Evolutionary conservation across 441 rosid species (phyloP), one percentile per base, ranked within the genome.

Genomic region (Bocquillonia castaneifolia): DNA sequence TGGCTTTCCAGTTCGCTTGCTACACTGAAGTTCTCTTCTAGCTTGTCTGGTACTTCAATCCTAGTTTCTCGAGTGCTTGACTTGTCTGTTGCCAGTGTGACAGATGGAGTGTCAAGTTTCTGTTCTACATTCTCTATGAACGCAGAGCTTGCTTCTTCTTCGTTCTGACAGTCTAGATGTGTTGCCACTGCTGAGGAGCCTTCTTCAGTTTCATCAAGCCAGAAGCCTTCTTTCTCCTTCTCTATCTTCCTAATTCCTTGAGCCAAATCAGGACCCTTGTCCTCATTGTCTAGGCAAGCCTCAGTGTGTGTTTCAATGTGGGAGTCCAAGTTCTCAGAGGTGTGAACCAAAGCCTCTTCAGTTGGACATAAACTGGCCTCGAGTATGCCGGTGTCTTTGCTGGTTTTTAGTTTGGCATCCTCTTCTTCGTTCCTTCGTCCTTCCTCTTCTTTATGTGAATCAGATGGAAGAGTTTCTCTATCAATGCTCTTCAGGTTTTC

Each of bases 311-410:
- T 66, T 57, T 77, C 81, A 61, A 50, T 69, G 55, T 40, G 60
- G 56, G 72, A 59, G 2, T 76, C 76, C 59, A 59, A 55, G 54
- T 45, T 64, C 50, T 73, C 77, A 22, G 69, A 47, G 50, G 50
- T 71, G 70, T 68, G 59, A 67, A 42, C 48, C 15, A n/a, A 44
- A 64, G 74, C 53, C 63, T 71, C 80, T 77, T 75, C 73, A 48
- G 59, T 59, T 52, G 51, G 76, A 69, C 51, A 78, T 39, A 36
- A 54, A 55, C 72, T 55, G 42, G 70, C 69, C 52, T 78, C 84
- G 68, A 36, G 58, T 18, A 40, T 12, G 47, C 26, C 25, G 9
- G 60, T 68, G 36, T 77, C 75, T 36, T 76, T 68, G 39, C 63
- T 56, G 37, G 68, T 69, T 63, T 36, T 74, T 52, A 52, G 36